phyloP scores from a whole-genome alignment of 2,329 filamentous ascomycete genomes.

The Dothidotthia symphoricarpi region DNA sequence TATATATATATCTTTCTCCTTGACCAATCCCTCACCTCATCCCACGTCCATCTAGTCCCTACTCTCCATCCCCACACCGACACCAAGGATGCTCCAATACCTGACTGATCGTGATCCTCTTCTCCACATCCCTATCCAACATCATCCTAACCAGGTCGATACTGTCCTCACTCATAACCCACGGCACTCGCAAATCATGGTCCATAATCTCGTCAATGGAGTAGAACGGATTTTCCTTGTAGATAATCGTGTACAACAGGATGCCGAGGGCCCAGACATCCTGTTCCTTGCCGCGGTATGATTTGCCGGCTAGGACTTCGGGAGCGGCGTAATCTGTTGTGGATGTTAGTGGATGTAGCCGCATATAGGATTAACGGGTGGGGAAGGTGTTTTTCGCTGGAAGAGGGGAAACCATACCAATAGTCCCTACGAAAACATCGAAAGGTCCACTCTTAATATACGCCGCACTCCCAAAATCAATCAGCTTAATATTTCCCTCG shows the following conservation, averaged over 20 bases:
- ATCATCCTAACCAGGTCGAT: slow-evolving; percentile 89
- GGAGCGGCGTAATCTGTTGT: slow-evolving; percentile 88
- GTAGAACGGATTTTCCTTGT: slow-evolving; percentile 99
- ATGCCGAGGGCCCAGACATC: slow-evolving; percentile 98
- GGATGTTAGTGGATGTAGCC: slow-evolving; percentile 6
- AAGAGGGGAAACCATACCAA: slow-evolving; percentile 62
- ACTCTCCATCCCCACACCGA: slow-evolving; percentile 12
- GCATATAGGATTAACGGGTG: neutral
- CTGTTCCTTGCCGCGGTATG: slow-evolving; percentile 94
- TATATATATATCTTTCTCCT: no score
- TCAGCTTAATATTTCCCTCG: slow-evolving; percentile 92
- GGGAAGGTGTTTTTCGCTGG: neutral
- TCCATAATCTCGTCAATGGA: slow-evolving; percentile 99
- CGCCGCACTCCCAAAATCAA: slow-evolving; percentile 95
- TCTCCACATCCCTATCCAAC: slow-evolving; percentile 84
- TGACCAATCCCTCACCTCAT: no score
- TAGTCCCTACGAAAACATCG: slow-evolving; percentile 97
- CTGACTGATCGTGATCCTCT: slow-evolving; percentile 80
- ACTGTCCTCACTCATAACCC: slow-evolving; percentile 83
- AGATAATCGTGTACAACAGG: slow-evolving; percentile 95
- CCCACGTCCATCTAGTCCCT: no score
- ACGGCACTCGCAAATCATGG: slow-evolving; percentile 87
- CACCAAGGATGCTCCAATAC: slow-evolving; percentile 91
- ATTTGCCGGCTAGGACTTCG: slow-evolving; percentile 89
- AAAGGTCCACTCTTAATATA: slow-evolving; percentile 99